Conservation (phyloP, 768 basidiomycete species). For the Amyloporia xantha region DNA sequence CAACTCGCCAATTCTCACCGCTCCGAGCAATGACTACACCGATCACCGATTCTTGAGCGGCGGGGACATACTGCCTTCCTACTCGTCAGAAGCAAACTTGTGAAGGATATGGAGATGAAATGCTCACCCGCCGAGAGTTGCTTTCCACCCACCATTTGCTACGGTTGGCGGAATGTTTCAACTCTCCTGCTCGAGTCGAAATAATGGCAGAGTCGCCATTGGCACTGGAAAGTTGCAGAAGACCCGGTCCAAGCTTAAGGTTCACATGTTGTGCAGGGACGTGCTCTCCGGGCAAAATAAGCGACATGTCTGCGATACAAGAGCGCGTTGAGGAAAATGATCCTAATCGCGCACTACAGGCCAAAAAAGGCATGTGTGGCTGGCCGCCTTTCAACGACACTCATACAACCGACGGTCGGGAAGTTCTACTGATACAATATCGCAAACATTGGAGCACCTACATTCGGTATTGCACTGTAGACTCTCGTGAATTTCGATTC, state of each 20-base stretch:
- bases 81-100: neutral
- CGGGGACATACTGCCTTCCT: conserved; percentile 73
- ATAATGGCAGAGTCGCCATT: conserved; percentile 29
- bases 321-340: neutral
- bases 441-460: too few relatives aligned
- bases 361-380: neutral
- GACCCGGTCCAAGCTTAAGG: conserved; percentile 83
- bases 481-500: too few relatives aligned
- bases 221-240: conserved; percentile 43
- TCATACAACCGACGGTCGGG: too few relatives aligned
- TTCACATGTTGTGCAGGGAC: conserved; percentile 71
- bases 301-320: conserved; percentile 35
- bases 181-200: conserved; percentile 63
- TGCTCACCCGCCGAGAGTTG: conserved; percentile 76
- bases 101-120: neutral
- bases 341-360: neutral
- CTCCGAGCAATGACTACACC: conserved; percentile 74
- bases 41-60: conserved; percentile 82
- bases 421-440: too few relatives aligned
- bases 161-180: conserved; percentile 64
- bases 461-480: too few relatives aligned
- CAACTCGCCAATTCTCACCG: conserved; percentile 90
- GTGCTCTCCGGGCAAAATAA: conserved; percentile 76
- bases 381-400: neutral
- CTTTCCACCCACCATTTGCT: conserved; percentile 88